Evolutionary conservation across 1,139 yeast species (phyloP), one percentile per base, ranked within the genome.

Genomic region (Pneumocystis murina): DNA sequence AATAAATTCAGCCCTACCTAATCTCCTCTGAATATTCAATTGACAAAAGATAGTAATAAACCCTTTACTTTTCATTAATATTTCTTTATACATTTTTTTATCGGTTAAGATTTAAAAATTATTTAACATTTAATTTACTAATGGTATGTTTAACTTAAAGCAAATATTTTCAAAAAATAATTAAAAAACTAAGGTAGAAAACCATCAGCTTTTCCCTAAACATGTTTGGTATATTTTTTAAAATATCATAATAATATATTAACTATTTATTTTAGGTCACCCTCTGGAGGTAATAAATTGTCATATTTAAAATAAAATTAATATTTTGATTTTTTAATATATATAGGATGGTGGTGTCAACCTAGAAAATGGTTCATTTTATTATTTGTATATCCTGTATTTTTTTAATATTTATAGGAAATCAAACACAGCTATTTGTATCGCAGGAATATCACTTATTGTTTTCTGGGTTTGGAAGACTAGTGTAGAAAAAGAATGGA

Each of bases 321-420:
- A 24, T n/a, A 54, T 60, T 61, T 40, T 16, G 12, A 20, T 55
- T 30, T 35, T 41, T 35, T 20, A 48, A 48, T 20, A 24, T 16
- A 48, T 24, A 16, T 48, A 48, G 80, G 80, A 60, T 77, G 80
- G 80, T 77, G 71, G 72, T 74, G 75, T 66, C 74, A 73, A 59
- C 80, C 80, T 43, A 72, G 72, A 70, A 77, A 77, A 75, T 76
- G 77, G 75, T 66, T 71, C 62, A 72, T 57, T n/a, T 3, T 40
- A 3, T 12, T 16, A 16, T 43, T 7, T 16, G 39, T 12, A 43
- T 43, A 39, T 60, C n/a, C 16, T 14, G 6, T 39, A 59, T 41
- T 24, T 20, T 60, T 30, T 43, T 24, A 33, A 33, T 60, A 20
- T 20, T 59, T 59, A 14, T 48, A 48, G 55, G 55, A 48, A 48